Evolutionary conservation across 768 basidiomycete genomes (phyloP).

Genomic region (Suillus brevipes): DNA sequence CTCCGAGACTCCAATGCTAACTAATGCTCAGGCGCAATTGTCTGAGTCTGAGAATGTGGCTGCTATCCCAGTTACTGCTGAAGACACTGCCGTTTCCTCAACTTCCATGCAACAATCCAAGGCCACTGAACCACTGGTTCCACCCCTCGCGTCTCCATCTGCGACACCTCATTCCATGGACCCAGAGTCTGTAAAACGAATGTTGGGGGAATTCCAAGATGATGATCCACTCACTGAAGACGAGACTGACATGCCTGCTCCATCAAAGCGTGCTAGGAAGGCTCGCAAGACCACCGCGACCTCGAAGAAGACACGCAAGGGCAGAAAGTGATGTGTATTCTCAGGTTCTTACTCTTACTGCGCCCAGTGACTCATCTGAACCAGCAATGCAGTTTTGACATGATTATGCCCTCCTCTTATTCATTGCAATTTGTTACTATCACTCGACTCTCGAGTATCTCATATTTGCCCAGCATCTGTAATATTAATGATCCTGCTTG

Average conservation of each 20-base stretch:
- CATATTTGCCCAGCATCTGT: too few species aligned
- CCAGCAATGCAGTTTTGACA: not conserved
- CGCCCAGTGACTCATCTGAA: not conserved
- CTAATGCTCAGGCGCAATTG: not conserved
- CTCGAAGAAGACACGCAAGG: not conserved
- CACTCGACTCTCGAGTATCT: too few species aligned
- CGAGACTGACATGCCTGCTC: not conserved
- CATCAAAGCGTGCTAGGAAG: not conserved
- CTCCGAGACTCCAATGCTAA: too few species aligned
- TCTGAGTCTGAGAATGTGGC: not conserved
- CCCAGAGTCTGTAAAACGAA: not conserved
- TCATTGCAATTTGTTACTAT: not conserved
- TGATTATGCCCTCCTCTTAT: not conserved
- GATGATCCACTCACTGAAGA: not conserved
- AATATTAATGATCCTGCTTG: too few species aligned
- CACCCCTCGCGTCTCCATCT: not conserved
- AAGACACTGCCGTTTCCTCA: not conserved
- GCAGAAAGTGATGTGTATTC: not conserved
- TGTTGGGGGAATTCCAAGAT: not conserved
- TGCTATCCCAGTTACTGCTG: not conserved
- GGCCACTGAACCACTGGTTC: not conserved
- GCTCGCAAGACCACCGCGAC: not conserved
- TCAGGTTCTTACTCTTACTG: not conserved
- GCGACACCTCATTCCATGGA: too few species aligned
- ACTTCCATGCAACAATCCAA: not conserved